These are phyloP conservation scores for Diaporthe sp. DNA, from an alignment of 2,329 filamentous ascomycete species.

Conservation along the genomic window DNA sequence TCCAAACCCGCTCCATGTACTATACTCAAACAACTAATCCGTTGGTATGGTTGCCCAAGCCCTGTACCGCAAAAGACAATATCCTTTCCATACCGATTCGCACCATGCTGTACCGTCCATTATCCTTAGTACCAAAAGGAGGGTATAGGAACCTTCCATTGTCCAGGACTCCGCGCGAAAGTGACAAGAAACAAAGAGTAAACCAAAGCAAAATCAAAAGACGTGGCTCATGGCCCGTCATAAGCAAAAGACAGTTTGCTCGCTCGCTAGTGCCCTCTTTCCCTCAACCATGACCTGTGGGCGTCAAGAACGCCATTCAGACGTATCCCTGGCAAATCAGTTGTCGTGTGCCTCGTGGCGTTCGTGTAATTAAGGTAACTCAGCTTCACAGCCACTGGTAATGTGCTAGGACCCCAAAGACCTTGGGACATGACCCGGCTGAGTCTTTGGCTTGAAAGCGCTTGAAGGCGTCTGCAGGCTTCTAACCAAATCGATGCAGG, in stretches of 20 bases:
- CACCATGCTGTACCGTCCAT: constrained; percentile 35
- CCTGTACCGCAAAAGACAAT: constrained; percentile 36
- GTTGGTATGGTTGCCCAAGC: constrained; percentile 7
- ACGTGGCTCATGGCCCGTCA: constrained; percentile 13
- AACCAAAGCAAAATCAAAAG: constrained; percentile 13
- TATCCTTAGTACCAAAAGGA: constrained; percentile 36
- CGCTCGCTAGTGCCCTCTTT: constrained; percentile 2
- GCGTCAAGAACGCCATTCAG: neutral
- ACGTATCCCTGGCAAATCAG: neutral
- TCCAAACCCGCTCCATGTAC: constrained; percentile 23
- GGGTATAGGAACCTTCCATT: constrained; percentile 28
- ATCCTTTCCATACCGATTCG: constrained; percentile 34
- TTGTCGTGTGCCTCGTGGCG: constrained; percentile 21
- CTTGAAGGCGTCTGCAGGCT: constrained; percentile 16
- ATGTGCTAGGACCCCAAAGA: neutral
- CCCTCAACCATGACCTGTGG: constrained; percentile 5
- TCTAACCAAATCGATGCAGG: constrained; percentile 40
- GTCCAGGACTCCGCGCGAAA: constrained; percentile 38
- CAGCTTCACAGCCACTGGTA: neutral
- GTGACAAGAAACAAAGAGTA: neutral
- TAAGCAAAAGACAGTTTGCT: constrained; percentile 23
- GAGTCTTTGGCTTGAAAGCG: neutral
- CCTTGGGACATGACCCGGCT: neutral
- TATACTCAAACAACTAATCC: constrained; percentile 12
- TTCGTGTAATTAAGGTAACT: constrained; percentile 20